phyloP scores from a whole-genome alignment of 345 rosid genomes.

The Pistacia vera region DNA sequence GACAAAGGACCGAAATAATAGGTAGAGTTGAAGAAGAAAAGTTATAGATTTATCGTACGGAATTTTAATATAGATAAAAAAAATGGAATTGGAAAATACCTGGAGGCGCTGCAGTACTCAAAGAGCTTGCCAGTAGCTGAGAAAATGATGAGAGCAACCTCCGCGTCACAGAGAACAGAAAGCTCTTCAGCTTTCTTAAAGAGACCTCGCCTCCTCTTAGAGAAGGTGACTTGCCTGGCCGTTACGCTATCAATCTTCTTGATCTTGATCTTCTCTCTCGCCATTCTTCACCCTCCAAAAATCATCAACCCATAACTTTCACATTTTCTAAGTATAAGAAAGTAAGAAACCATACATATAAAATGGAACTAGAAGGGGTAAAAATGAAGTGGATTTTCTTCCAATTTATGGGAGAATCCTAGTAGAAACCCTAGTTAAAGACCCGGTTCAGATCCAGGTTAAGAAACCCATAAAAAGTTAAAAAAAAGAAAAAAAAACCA shows the following conservation, averaged over 20 bases:
- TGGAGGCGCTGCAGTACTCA: slow-evolving; percentile 48
- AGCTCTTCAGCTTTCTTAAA: slow-evolving; percentile 64
- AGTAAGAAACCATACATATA: background rate
- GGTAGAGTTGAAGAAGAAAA: background rate
- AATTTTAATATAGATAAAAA: background rate
- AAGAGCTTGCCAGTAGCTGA: slow-evolving; percentile 57
- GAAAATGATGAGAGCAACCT: slow-evolving; percentile 54
- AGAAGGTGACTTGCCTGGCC: slow-evolving; percentile 63
- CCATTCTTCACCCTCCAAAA: slow-evolving; percentile 29
- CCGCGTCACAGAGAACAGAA: slow-evolving; percentile 58
- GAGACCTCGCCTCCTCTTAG: slow-evolving; percentile 58
- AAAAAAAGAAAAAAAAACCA: too few species aligned
- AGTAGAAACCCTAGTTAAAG: slow-evolving; percentile 20
- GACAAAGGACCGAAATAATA: background rate
- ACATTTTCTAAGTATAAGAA: background rate
- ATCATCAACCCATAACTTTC: background rate
- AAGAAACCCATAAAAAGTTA: slow-evolving; percentile 11
- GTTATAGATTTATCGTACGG: background rate
- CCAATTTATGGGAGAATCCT: background rate
- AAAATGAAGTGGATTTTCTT: background rate
- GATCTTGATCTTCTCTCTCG: slow-evolving; percentile 57
- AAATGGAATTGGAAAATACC: slow-evolving; percentile 24
- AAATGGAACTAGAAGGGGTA: background rate
- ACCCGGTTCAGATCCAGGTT: slow-evolving; percentile 36
- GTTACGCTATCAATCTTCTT: slow-evolving; percentile 53